phyloP scores from a whole-genome alignment of 345 rosid genomes.

The Cardiospermum halicacabum region DNA sequence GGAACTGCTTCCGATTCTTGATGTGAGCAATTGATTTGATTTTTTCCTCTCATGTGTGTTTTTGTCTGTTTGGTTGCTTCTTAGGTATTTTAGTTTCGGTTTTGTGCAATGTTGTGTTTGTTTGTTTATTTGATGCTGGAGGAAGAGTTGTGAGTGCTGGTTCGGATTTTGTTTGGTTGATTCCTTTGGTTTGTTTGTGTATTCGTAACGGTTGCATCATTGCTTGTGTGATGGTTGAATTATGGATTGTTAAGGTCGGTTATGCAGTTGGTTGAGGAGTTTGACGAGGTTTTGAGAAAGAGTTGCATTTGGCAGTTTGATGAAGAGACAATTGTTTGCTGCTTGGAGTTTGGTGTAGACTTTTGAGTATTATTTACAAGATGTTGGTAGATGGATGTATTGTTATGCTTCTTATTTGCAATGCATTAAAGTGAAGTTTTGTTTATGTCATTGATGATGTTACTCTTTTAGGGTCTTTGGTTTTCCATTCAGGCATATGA shows the following conservation, averaged over 20 bases:
- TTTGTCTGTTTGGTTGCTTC: neutral
- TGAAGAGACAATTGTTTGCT: too few relatives aligned
- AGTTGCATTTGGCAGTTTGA: neutral
- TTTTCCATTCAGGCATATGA: too few relatives aligned
- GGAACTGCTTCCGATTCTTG: conserved; percentile 76
- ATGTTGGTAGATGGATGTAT: too few relatives aligned
- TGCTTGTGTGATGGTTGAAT: neutral
- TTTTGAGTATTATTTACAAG: too few relatives aligned
- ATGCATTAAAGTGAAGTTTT: too few relatives aligned
- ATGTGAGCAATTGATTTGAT: conserved; percentile 43
- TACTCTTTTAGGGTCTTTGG: too few relatives aligned
- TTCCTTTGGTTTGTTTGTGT: neutral
- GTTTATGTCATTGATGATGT: too few relatives aligned
- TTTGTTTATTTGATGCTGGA: too few relatives aligned
- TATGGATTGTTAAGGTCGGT: neutral
- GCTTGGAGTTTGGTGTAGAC: too few relatives aligned
- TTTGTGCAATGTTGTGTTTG: neutral
- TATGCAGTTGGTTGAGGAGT: neutral
- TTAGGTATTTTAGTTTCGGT: neutral
- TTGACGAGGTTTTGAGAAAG: neutral
- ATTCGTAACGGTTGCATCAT: neutral
- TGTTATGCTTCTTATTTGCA: too few relatives aligned
- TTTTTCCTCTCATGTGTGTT: neutral
- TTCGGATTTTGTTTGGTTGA: neutral
- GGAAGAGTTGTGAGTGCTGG: neutral